A percentile compares a stretch with the other conserved stretches of the same genome.
These are phyloP conservation scores for Coelastrella sp. DNA, from an alignment of 139 green algal genomes.

Conservation along the genomic window DNA sequence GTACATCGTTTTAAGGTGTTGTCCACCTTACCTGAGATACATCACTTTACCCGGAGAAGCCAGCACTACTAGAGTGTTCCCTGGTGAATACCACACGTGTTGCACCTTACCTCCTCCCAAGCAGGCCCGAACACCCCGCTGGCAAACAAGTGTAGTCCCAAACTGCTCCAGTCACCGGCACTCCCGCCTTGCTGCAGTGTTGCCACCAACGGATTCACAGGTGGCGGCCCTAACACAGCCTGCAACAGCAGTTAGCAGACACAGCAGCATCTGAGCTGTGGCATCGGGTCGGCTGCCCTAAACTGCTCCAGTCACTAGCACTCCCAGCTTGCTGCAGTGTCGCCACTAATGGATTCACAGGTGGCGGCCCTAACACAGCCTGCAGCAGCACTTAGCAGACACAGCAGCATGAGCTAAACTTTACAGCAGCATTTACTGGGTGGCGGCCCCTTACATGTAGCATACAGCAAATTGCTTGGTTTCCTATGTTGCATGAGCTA, in stretches of 20 bases:
- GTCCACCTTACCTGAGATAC: too few species aligned
- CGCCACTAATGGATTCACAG: slow-evolving; percentile 6
- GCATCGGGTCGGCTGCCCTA: slow-evolving; percentile 2
- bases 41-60: too few species aligned
- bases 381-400: too few species aligned
- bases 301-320: slow-evolving; percentile 12
- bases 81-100: too few species aligned
- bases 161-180: slow-evolving; percentile 15
- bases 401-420: neutral
- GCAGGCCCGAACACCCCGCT: slow-evolving; percentile 50
- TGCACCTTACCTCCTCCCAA: slow-evolving; percentile 61
- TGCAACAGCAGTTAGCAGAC: neutral
- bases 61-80: too few species aligned
- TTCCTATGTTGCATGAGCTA: too few species aligned
- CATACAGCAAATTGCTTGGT: too few species aligned
- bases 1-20: too few species aligned
- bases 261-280: neutral
- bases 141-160: slow-evolving; percentile 40
- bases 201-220: slow-evolving; percentile 4
- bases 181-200: slow-evolving; percentile 6
- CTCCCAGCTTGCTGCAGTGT: slow-evolving; percentile 9
- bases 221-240: neutral
- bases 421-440: too few species aligned
- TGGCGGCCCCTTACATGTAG: too few species aligned
- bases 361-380: neutral